These are phyloP conservation scores for Penicillium steckii DNA, from an alignment of 495 filamentous ascomycete species.

Conservation along the genomic window DNA sequence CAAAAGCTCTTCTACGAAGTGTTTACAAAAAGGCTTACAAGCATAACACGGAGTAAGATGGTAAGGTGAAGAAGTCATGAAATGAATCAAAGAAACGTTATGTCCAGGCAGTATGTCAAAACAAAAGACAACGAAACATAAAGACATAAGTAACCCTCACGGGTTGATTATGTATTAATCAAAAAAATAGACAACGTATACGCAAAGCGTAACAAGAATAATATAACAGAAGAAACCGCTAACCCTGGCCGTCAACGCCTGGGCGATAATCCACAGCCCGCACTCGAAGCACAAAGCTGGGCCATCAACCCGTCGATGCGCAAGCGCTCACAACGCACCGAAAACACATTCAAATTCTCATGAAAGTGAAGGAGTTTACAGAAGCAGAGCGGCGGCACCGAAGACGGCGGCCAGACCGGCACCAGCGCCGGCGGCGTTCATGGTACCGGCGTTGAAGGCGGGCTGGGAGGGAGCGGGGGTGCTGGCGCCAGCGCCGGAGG, in stretches of 20 bases:
- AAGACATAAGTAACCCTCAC: slow-evolving; percentile 13
- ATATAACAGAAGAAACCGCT: slow-evolving; percentile 5
- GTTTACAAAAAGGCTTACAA: slow-evolving; percentile 29
- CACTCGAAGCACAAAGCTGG: neutral
- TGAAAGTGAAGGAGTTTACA: slow-evolving; percentile 50
- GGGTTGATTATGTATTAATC: slow-evolving; percentile 29
- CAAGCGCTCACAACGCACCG: slow-evolving; percentile 4
- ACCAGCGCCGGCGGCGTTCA: slow-evolving; percentile 56
- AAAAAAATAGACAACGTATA: slow-evolving; percentile 27
- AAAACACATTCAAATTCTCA: neutral
- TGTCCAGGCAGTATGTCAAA: slow-evolving; percentile 22
- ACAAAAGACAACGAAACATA: slow-evolving; percentile 1
- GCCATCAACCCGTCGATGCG: slow-evolving; percentile 4
- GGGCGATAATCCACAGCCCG: neutral
- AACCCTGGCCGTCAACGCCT: slow-evolving; percentile 12
- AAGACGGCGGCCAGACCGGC: slow-evolving; percentile 72
- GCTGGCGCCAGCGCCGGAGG: slow-evolving; percentile 32
- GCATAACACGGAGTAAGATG: no score
- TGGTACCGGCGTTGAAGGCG: slow-evolving; percentile 48
- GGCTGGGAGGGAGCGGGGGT: slow-evolving; percentile 51
- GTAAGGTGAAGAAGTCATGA: neutral
- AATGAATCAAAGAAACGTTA: slow-evolving; percentile 14
- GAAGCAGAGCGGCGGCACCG: slow-evolving; percentile 68
- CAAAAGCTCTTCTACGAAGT: no score
- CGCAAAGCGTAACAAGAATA: slow-evolving; percentile 5